Evolutionary conservation across 2,329 filamentous ascomycete genomes (phyloP), one percentile per base, ranked within the genome.

Genomic region (Boeremia lycopersici): DNA sequence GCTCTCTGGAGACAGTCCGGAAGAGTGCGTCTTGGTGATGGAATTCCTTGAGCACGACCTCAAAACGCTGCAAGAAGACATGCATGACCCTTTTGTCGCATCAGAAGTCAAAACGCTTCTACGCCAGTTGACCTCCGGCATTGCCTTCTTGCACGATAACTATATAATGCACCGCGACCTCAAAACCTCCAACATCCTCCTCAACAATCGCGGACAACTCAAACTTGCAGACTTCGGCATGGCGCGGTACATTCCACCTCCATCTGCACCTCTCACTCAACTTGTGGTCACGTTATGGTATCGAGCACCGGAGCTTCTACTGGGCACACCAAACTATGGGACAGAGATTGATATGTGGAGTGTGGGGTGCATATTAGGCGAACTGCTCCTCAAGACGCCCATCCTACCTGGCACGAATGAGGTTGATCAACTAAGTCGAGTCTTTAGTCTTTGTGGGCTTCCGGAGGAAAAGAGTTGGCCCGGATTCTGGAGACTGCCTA

Each of bases 151-250:
- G 12, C 95, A 99, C 79, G 83, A 84, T 41, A 86, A 91, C 76
- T 96, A 89, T 88, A 96, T 99, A 67, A 83, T 99, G 53, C 73
- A 75, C 48, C 67, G 71, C n/a, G 72, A 75, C 56, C 68, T 74
- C 23, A 75, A 75, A 38, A 75, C 72, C 3, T 72, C 69, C 4
- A 75, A 74, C 36, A 86, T 99, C 41, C 86, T 99, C 41, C 89
- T 99, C 77, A 96, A 91, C 79, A 98, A 98, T 79, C 90, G 92
- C 40, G 95, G 95, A 40, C 88, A 90, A 73, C 88, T 99, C 75
- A 97, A 97, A 76, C 88, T 99, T 61, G 95, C 95, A 56, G 95
- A 99, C 77, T 99, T 99, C 72, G 95, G 95, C 74, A 97, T 99
- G 91, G 93, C 95, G 3, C 86, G 95, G 26, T 95, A 95, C 77